Percentiles rank a stretch among this genome's conserved stretches.
phyloP scores from a whole-genome alignment of 2,329 filamentous ascomycete species.

The Arthrobotrys musiformis region DNA sequence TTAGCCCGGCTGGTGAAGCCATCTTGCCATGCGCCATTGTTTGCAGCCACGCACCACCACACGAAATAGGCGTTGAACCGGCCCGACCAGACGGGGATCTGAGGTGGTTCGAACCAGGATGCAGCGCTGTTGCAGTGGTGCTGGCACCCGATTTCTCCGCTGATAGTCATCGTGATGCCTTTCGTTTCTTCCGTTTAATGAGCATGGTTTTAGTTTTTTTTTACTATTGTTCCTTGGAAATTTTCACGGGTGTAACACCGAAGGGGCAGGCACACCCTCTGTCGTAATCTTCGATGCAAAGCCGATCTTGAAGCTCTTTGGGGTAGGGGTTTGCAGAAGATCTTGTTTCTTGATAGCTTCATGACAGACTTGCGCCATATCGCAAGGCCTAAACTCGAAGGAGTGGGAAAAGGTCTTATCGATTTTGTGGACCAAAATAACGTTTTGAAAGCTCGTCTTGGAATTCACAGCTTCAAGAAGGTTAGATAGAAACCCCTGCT shows the following conservation, averaged over 20 bases:
- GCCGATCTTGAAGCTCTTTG: slow-evolving; percentile 8
- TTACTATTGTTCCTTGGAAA: background rate
- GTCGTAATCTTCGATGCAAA: slow-evolving; percentile 17
- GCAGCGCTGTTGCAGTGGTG: slow-evolving; percentile 7
- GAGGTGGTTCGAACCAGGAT: slow-evolving; percentile 30
- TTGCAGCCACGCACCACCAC: slow-evolving; percentile 15
- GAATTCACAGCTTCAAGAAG: slow-evolving; percentile 30
- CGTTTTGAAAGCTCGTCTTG: background rate
- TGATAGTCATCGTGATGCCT: slow-evolving; percentile 6
- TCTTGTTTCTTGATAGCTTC: slow-evolving; percentile 1
- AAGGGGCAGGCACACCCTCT: slow-evolving; percentile 5
- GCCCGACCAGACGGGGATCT: slow-evolving; percentile 49
- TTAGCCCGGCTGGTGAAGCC: slow-evolving; percentile 3
- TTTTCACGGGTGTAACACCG: background rate
- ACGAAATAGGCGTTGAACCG: slow-evolving; percentile 18
- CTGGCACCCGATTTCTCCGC: slow-evolving; percentile 53
- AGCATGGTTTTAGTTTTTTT: background rate
- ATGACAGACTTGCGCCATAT: slow-evolving; percentile 9
- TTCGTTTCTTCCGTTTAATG: slow-evolving; percentile 5
- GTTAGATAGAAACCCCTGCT: slow-evolving; percentile 21
- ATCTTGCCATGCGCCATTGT: slow-evolving; percentile 24
- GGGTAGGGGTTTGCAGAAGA: slow-evolving; percentile 10
- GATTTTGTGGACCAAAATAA: slow-evolving; percentile 11
- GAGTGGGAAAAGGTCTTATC: slow-evolving; percentile 6
- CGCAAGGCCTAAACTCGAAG: background rate